Conservation (phyloP, 2,329 filamentous ascomycete species). For the Aspergillus sp. region DNA sequence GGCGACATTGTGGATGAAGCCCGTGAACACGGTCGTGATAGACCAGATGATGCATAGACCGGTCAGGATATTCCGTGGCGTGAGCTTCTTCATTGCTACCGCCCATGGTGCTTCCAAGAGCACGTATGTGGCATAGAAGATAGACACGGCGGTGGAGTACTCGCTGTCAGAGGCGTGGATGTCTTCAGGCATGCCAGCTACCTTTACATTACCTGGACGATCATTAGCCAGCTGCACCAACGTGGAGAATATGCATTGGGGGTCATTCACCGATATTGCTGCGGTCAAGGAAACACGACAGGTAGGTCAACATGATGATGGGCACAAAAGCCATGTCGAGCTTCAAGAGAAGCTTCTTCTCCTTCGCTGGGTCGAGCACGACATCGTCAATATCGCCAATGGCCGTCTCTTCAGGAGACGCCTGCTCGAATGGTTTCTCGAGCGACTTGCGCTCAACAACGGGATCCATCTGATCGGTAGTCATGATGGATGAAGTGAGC, state of each 20-base stretch:
- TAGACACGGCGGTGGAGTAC: slow-evolving; percentile 52
- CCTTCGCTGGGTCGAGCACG: slow-evolving; percentile 48
- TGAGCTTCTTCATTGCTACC: slow-evolving; percentile 52
- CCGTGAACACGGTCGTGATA: slow-evolving; percentile 52
- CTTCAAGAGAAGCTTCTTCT: slow-evolving; percentile 51
- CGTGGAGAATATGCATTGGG: not conserved
- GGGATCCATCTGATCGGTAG: slow-evolving; percentile 1
- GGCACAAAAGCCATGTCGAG: slow-evolving; percentile 53
- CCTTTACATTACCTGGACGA: slow-evolving; percentile 49
- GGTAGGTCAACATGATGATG: slow-evolving; percentile 59
- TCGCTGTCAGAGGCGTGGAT: slow-evolving; percentile 45
- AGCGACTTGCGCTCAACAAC: slow-evolving; percentile 15
- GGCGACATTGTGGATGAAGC: slow-evolving; percentile 48
- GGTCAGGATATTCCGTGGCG: slow-evolving; percentile 45
- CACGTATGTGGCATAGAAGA: slow-evolving; percentile 57
- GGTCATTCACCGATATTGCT: slow-evolving; percentile 50
- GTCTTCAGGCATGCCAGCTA: slow-evolving; percentile 50
- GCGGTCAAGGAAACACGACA: slow-evolving; percentile 59
- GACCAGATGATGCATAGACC: slow-evolving; percentile 50
- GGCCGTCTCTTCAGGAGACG: slow-evolving; percentile 11
- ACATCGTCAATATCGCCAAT: slow-evolving; percentile 26
- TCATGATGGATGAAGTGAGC: not conserved
- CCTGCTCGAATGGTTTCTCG: slow-evolving; percentile 15
- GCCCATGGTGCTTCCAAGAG: slow-evolving; percentile 52
- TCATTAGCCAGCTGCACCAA: slow-evolving; percentile 5